Evolutionary conservation across 2,329 filamentous ascomycete genomes (phyloP), one percentile per base, ranked within the genome.

Genomic region (Microdochium nivale): DNA sequence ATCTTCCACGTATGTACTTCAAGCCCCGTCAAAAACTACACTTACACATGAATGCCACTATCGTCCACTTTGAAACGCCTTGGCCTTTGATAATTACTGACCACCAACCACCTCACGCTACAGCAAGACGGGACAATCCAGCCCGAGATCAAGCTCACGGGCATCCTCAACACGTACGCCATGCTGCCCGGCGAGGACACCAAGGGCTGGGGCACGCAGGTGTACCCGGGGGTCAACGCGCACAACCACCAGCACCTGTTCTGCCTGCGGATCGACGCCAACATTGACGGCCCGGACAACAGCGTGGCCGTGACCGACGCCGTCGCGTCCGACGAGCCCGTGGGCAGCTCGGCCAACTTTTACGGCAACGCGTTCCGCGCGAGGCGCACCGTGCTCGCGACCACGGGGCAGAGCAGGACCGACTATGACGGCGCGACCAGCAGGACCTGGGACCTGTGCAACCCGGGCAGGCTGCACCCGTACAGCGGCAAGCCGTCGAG

Each of bases 181-280:
- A 86, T 96, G 77, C 81, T 84, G 59, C 81, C 84, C 0, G 87
- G 82, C 47, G 90, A 96, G 69, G 88, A 94, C 56, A 86, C 87
- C 9, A 75, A 87, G 27, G 89, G 88, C 54, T 96, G 89, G 88
- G 91, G 91, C 52, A 95, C 90, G 0, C 86, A 95, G 67, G 91
- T 96, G 9, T 94, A 92, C 63, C 88, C 89, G 0, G 76, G 88
- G 40, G 90, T 96, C 63, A 95, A 96, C 62, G 91, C 91, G 0
- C 91, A 96, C 72, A 96, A 96, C 72, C 91, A 96, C 68, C 90
- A 96, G 69, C 91, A 96, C 67, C 78, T 96, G 30, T 96, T 96
- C 80, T 96, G 90, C 65, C 74, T 96, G 44, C 88, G 91, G 43
- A 75, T 96, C 44, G 88, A 96, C 65, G 81, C 90, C 30, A 94